phyloP scores from a whole-genome alignment of 805 yeast genomes.

The Teunomyces tritomae region DNA sequence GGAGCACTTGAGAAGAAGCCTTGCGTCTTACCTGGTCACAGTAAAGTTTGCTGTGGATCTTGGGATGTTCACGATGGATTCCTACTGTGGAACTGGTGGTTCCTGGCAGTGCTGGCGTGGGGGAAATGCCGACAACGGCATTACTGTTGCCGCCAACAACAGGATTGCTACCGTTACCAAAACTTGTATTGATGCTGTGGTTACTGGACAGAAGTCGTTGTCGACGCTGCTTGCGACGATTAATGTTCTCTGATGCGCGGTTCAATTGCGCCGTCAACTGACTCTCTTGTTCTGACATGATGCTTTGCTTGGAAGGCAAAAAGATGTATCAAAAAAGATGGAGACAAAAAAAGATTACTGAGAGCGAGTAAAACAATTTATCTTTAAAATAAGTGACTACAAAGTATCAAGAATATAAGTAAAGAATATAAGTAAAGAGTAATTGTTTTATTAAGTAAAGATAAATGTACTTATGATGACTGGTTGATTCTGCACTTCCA shows the following conservation, averaged over 20 bases:
- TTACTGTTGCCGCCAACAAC: no score
- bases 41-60: slow-evolving; percentile 30
- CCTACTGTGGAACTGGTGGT: neutral
- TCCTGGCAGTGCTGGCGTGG: neutral
- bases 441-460: no score
- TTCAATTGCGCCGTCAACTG: slow-evolving; percentile 1
- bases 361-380: neutral
- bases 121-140: neutral
- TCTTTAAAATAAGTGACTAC: no score
- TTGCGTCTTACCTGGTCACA: slow-evolving; percentile 19
- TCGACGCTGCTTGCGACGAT: neutral
- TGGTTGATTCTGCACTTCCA: slow-evolving; percentile 61
- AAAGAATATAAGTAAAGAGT: no score
- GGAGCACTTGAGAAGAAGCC: slow-evolving; percentile 6
- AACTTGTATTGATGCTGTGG: neutral
- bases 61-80: slow-evolving; percentile 16
- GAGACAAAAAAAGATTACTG: neutral
- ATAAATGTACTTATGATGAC: no score
- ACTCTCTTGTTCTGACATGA: neutral
- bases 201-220: neutral
- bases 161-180: neutral
- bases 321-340: no score
- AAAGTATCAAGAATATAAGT: no score
- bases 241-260: neutral
- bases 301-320: no score